Conservation (phyloP, 345 rosid species). For the Barbarea vulgaris region DNA sequence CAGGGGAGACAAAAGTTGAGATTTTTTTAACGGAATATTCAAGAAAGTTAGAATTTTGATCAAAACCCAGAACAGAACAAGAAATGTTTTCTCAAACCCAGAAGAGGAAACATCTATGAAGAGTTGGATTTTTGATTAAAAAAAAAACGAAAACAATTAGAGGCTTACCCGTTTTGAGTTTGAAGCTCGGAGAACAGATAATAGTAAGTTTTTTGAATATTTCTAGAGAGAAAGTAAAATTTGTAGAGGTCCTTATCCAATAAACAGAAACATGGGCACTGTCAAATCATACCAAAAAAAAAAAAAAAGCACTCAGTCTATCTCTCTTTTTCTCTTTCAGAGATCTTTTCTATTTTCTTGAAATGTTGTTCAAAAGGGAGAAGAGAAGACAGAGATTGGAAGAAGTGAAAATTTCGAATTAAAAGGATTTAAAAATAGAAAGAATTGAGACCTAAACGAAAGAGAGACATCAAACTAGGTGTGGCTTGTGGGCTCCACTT, state of each 20-base stretch:
- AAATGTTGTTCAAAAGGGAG: conserved; percentile 2
- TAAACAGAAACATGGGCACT: conserved; percentile 41
- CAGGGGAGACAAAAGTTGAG: conserved; percentile 40
- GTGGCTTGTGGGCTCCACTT: conserved; percentile 60
- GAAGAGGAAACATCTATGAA: conserved; percentile 15
- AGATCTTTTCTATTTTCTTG: conserved; percentile 24
- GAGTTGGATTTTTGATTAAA: background rate
- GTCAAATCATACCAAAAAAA: conserved; percentile 29
- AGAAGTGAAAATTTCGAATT: conserved; percentile 29
- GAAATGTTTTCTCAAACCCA: conserved; percentile 19
- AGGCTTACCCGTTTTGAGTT: conserved; percentile 22
- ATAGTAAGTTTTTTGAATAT: conserved; percentile 1
- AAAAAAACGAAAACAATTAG: background rate
- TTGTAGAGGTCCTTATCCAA: conserved; percentile 35
- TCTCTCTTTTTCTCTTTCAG: conserved; percentile 15
- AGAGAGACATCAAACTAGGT: conserved; percentile 55
- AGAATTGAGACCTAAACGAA: conserved; percentile 37
- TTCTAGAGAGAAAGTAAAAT: background rate
- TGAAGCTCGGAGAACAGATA: conserved; percentile 15
- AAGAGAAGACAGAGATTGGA: conserved; percentile 34
- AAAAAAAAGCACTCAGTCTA: background rate
- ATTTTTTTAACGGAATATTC: conserved; percentile 29
- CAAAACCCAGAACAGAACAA: conserved; percentile 28
- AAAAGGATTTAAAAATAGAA: background rate
- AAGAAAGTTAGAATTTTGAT: conserved; percentile 23